These are phyloP conservation scores for Sparassis latifolia DNA, from an alignment of 1,284 basidiomycete genomes.

Conservation along the genomic window DNA sequence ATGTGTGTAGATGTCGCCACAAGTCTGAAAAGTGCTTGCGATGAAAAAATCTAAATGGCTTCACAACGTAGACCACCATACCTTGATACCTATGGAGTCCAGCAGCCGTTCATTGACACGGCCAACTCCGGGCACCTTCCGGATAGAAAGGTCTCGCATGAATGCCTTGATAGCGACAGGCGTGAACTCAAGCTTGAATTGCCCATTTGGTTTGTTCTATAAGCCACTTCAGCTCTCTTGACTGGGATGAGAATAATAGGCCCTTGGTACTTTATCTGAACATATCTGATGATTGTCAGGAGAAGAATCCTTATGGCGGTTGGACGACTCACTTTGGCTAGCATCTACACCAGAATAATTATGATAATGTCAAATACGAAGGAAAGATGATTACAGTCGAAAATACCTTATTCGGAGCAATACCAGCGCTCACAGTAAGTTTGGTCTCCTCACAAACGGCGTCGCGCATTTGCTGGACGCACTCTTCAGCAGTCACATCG, in stretches of 20 bases:
- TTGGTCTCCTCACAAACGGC: conserved; percentile 70
- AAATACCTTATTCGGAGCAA: conserved; percentile 78
- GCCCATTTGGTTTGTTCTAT: conserved; percentile 92
- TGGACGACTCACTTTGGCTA: conserved; percentile 21
- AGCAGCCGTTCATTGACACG: conserved; percentile 82
- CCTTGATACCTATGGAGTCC: conserved; percentile 83
- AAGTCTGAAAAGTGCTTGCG: conserved; percentile 45
- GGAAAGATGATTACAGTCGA: background rate
- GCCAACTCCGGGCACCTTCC: conserved; percentile 84
- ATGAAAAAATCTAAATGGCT: background rate
- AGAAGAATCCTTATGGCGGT: background rate
- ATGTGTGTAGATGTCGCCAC: conserved; percentile 78
- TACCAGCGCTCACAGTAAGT: conserved; percentile 90
- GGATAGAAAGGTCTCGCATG: conserved; percentile 68
- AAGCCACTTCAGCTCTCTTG: background rate
- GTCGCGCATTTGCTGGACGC: conserved; percentile 72
- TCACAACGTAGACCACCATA: conserved; percentile 21
- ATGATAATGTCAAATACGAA: conserved; percentile 4
- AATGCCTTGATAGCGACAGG: conserved; percentile 62
- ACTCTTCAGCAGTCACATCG: conserved; percentile 59
- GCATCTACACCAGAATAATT: conserved; percentile 16
- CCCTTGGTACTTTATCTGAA: conserved; percentile 67
- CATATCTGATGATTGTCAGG: conserved; percentile 60
- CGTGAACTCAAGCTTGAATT: conserved; percentile 73
- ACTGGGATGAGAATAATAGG: too few relatives aligned